A percentile compares a stretch with the other conserved stretches of the same genome.
phyloP scores from a whole-genome alignment of 2,329 filamentous ascomycete genomes.

The Sporothrix pseudoabietina region DNA sequence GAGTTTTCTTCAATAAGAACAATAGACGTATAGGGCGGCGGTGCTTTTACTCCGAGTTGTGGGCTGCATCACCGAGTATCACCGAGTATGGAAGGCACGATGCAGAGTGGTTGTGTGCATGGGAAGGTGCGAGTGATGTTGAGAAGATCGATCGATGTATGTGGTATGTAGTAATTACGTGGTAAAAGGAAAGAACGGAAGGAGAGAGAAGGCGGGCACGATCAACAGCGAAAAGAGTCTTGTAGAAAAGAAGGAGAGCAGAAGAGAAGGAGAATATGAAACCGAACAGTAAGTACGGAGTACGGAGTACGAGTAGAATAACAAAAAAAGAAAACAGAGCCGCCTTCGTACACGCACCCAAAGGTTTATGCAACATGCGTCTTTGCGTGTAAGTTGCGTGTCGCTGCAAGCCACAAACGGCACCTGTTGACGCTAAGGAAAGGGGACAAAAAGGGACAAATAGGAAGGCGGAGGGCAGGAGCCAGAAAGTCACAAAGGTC shows the following conservation, averaged over 20 bases:
- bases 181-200: conserved; percentile 6
- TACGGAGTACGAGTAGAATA: background rate
- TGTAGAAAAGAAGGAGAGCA: background rate
- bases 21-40: background rate
- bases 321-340: background rate
- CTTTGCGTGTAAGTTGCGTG: background rate
- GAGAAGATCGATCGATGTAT: background rate
- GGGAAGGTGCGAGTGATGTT: background rate
- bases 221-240: background rate
- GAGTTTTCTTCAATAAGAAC: background rate
- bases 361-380: background rate
- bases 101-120: background rate
- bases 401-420: background rate
- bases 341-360: background rate
- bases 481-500: background rate
- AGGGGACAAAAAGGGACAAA: background rate
- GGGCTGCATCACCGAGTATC: background rate
- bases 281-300: conserved; percentile 8
- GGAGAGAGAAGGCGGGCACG: background rate
- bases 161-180: background rate
- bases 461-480: background rate
- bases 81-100: background rate
- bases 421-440: conserved; percentile 7
- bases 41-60: background rate
- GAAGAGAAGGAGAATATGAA: background rate